Conservation (phyloP, 495 filamentous ascomycete species). For the Penicillium maclennaniae region DNA sequence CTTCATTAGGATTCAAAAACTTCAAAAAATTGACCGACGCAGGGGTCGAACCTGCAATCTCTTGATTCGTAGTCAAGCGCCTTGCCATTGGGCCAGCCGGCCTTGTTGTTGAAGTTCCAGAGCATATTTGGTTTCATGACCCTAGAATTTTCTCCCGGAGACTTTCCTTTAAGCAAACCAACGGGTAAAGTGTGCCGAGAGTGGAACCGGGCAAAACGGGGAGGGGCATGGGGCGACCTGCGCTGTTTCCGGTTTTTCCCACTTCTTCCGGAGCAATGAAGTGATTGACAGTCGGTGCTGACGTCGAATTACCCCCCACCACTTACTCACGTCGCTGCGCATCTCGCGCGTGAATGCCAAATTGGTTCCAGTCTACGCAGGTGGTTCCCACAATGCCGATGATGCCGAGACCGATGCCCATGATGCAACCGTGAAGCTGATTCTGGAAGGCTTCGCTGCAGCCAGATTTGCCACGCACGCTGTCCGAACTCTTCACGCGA, state of each 20-base stretch:
- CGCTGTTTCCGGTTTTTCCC: constrained; percentile 1
- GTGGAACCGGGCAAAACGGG: background rate
- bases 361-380: background rate
- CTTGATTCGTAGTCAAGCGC: constrained; percentile 71
- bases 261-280: constrained; percentile 7
- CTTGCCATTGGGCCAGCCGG: constrained; percentile 66
- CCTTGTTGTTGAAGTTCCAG: constrained; percentile 9
- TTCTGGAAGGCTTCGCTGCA: constrained; percentile 30
- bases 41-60: constrained; percentile 52
- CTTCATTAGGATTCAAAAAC: background rate
- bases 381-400: background rate
- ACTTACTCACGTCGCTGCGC: background rate
- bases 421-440: constrained; percentile 13
- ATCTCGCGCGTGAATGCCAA: background rate
- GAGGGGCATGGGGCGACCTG: background rate
- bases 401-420: background rate
- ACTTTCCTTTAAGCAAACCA: background rate
- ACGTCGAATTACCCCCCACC: constrained; percentile 2
- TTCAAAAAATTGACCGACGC: constrained; percentile 38
- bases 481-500: background rate
- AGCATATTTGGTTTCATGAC: background rate
- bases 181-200: background rate
- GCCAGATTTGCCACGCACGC: background rate
- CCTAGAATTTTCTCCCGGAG: background rate
- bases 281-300: background rate